A percentile compares a stretch with the other conserved stretches of the same genome.
These are phyloP conservation scores for Plasmodium relictum DNA, from an alignment of 169 alveolate genomes.

Conservation along the genomic window DNA sequence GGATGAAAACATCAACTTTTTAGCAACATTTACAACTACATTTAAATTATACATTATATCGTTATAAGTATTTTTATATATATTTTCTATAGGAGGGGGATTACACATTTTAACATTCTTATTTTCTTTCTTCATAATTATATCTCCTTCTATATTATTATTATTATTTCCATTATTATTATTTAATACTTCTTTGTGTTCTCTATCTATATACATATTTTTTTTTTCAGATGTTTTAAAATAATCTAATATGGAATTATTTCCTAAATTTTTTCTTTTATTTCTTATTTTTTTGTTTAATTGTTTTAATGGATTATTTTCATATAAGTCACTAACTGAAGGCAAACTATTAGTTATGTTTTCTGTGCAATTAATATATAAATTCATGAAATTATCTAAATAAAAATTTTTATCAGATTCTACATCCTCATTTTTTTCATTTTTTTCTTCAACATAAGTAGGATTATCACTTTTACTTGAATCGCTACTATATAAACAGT, in stretches of 20 bases:
- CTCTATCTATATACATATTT: background rate
- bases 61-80: slow-evolving; percentile 55
- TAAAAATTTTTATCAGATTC: slow-evolving; percentile 35
- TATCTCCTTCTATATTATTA: background rate
- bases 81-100: slow-evolving; percentile 16
- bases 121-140: background rate
- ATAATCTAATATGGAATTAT: background rate
- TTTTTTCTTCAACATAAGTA: background rate
- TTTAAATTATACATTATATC: slow-evolving; percentile 41
- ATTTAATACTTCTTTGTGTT: background rate
- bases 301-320: slow-evolving; percentile 15
- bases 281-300: slow-evolving; percentile 25
- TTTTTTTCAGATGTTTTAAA: background rate
- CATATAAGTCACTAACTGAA: slow-evolving; percentile 40
- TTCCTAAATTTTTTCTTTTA: slow-evolving; percentile 2
- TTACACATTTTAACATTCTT: background rate
- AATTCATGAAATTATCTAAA: slow-evolving; percentile 53
- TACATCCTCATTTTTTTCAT: background rate
- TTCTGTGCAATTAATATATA: slow-evolving; percentile 39
- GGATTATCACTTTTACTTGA: slow-evolving; percentile 18
- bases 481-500: slow-evolving; percentile 12
- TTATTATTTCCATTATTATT: background rate
- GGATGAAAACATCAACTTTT: slow-evolving; percentile 24
- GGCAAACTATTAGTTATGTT: slow-evolving; percentile 27
- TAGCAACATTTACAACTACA: slow-evolving; percentile 26